Evolutionary conservation across 306 rosid genomes (phyloP).

Genomic region (Prunus salicina): DNA sequence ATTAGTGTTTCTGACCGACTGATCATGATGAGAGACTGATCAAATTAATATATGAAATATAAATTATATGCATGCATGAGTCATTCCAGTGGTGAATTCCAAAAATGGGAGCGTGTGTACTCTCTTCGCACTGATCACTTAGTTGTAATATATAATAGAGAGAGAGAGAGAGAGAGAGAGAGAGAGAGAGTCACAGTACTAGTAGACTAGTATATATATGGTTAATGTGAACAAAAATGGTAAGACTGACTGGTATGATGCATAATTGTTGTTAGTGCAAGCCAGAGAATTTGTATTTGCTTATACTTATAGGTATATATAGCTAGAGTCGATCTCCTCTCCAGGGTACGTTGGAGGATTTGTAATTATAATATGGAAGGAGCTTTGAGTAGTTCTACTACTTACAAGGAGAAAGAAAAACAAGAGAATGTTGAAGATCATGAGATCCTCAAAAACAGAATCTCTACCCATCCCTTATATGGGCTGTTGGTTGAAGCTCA

Average conservation of each 20-base stretch:
- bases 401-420: constrained; percentile 1
- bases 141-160: too few species aligned
- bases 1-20: not conserved
- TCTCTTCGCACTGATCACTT: not conserved
- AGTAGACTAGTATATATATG: constrained; percentile 12
- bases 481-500: constrained; percentile 59
- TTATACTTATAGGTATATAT: not conserved
- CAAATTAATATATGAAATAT: not conserved
- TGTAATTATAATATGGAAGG: constrained; percentile 37
- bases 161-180: too few species aligned
- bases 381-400: not conserved
- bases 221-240: constrained; percentile 14
- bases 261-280: not conserved
- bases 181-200: not conserved
- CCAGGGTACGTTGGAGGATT: not conserved
- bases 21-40: not conserved
- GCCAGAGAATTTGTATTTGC: not conserved
- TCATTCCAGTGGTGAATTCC: constrained; percentile 55
- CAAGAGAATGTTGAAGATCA: constrained; percentile 21
- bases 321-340: not conserved
- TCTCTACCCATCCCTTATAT: constrained; percentile 76
- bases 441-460: constrained; percentile 66
- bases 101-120: constrained; percentile 53
- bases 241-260: constrained; percentile 1
- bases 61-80: constrained; percentile 42